Percentiles rank a stretch among this genome's conserved stretches.
Conservation (phyloP, 2,329 filamentous ascomycete species). For the Cladophialophora chaetospira region DNA sequence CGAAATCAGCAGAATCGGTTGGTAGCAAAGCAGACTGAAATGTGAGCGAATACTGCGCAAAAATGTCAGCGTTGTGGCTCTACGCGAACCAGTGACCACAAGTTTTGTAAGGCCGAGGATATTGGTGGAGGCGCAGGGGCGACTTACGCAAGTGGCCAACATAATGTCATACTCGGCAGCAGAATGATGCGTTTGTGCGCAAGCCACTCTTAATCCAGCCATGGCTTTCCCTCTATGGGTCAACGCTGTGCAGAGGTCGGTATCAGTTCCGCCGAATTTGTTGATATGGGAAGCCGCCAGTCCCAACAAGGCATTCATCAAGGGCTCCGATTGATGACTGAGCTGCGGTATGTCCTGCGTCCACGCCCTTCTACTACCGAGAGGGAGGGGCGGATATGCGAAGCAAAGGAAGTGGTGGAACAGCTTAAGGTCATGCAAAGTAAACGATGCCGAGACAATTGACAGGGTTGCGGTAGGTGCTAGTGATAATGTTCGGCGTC, state of each 20-base stretch:
- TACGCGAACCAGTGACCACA: too few relatives aligned
- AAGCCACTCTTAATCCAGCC: slow-evolving; percentile 58
- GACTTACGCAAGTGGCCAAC: slow-evolving; percentile 35
- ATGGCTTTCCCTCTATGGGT: slow-evolving; percentile 68
- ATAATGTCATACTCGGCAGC: slow-evolving; percentile 32
- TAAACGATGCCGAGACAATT: background rate
- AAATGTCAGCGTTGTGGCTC: too few relatives aligned
- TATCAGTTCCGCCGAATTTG: slow-evolving; percentile 48
- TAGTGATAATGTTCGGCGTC: background rate
- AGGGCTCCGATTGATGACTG: slow-evolving; percentile 65
- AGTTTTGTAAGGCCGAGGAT: too few relatives aligned
- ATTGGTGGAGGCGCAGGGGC: too few relatives aligned
- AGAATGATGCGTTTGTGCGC: slow-evolving; percentile 37
- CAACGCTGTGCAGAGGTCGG: slow-evolving; percentile 56
- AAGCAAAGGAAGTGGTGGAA: slow-evolving; percentile 55
- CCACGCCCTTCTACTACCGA: slow-evolving; percentile 67
- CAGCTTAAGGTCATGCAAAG: slow-evolving; percentile 47
- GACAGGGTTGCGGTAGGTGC: background rate
- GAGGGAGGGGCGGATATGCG: slow-evolving; percentile 62
- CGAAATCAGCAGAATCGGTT: slow-evolving; percentile 35
- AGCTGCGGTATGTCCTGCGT: slow-evolving; percentile 66
- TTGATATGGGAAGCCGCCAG: slow-evolving; percentile 63
- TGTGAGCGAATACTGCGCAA: slow-evolving; percentile 35
- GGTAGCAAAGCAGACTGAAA: slow-evolving; percentile 36
- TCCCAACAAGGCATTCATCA: slow-evolving; percentile 70